These are phyloP conservation scores for Lipomyces orientalis DNA, from an alignment of 805 yeast genomes.

Conservation along the genomic window DNA sequence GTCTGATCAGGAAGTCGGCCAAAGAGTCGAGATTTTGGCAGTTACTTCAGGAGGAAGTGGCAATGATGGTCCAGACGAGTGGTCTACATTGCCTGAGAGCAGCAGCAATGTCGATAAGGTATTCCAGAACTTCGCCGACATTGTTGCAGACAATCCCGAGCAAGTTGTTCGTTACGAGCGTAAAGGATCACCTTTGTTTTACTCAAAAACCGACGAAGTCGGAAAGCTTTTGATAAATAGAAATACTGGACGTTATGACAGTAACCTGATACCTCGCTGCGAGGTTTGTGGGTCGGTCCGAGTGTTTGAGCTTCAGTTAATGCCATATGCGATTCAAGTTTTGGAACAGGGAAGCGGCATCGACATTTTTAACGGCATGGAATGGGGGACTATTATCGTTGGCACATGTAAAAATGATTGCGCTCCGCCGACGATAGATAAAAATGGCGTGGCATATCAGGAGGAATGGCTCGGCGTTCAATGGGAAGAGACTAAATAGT, in stretches of 20 bases:
- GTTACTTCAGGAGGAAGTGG: constrained; percentile 39
- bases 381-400: constrained; percentile 93
- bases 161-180: constrained; percentile 87
- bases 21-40: constrained; percentile 24
- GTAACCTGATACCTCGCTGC: constrained; percentile 61
- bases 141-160: constrained; percentile 78
- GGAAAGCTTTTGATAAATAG: constrained; percentile 50
- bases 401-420: constrained; percentile 76
- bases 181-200: constrained; percentile 78
- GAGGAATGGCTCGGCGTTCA: constrained; percentile 85
- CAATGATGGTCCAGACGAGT: constrained; percentile 26
- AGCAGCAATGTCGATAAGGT: constrained; percentile 63
- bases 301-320: constrained; percentile 83
- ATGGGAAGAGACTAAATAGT: constrained; percentile 62
- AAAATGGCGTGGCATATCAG: constrained; percentile 73
- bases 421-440: constrained; percentile 59
- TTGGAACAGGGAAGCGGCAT: constrained; percentile 61
- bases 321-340: constrained; percentile 91
- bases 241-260: constrained; percentile 17
- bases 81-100: constrained; percentile 38
- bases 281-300: constrained; percentile 57
- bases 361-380: constrained; percentile 77
- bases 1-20: constrained; percentile 9
- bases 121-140: constrained; percentile 78
- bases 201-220: constrained; percentile 64